A percentile compares a stretch with the other conserved stretches of the same genome.
These are phyloP conservation scores for Ogataea philodendri DNA, from an alignment of 805 yeast species.

Conservation along the genomic window DNA sequence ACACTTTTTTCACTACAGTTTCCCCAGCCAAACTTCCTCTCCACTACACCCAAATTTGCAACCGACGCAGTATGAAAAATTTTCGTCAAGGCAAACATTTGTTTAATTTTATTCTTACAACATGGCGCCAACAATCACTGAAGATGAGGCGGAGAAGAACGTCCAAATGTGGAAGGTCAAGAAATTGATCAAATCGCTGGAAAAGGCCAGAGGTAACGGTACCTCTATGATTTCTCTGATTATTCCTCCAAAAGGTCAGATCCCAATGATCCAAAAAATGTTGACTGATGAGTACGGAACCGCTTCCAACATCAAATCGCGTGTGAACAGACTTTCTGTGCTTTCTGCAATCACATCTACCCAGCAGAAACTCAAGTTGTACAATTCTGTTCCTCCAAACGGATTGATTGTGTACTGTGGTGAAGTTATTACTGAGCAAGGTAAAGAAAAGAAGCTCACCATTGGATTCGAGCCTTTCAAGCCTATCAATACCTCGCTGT, in stretches of 20 bases:
- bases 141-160: constrained; percentile 92
- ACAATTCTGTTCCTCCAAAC: constrained; percentile 85
- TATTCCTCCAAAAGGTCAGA: constrained; percentile 94
- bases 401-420: constrained; percentile 98
- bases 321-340: constrained; percentile 95
- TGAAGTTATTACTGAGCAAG: constrained; percentile 95
- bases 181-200: constrained; percentile 84
- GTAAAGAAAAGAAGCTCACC: constrained; percentile 94
- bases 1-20: too few species aligned
- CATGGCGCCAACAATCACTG: constrained; percentile 37
- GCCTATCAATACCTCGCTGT: constrained; percentile 96
- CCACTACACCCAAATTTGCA: too few species aligned
- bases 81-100: constrained; percentile 11
- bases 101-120: constrained; percentile 15
- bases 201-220: constrained; percentile 96
- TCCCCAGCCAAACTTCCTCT: too few species aligned
- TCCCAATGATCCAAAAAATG: constrained; percentile 83
- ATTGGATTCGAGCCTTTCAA: constrained; percentile 98
- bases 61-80: constrained; percentile 13
- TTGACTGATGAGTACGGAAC: constrained; percentile 98
- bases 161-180: constrained; percentile 99
- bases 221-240: constrained; percentile 97
- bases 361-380: constrained; percentile 91
- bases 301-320: constrained; percentile 95
- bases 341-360: constrained; percentile 97